Evolutionary conservation across 345 rosid species (phyloP).

Genomic region (Ceriops decandra): DNA sequence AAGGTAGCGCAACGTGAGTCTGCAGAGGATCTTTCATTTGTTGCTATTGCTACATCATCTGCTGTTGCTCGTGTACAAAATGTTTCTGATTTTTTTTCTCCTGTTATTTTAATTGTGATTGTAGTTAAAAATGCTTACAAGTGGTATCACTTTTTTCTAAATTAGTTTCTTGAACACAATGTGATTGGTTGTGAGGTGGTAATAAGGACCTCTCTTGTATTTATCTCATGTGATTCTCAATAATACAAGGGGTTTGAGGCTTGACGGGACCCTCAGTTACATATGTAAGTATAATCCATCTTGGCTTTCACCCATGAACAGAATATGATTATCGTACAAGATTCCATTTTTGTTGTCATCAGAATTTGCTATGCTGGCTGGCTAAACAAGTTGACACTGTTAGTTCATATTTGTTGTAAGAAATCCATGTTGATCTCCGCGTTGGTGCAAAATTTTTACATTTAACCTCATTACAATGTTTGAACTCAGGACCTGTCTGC

Average conservation of each 20-base stretch:
- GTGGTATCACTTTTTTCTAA: background rate
- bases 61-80: slow-evolving; percentile 19
- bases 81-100: slow-evolving; percentile 4
- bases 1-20: background rate
- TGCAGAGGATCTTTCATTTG: background rate
- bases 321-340: too few species aligned
- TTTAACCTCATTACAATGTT: too few species aligned
- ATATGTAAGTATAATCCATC: too few species aligned
- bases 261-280: background rate
- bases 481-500: too few species aligned
- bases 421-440: too few species aligned
- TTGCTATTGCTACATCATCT: slow-evolving; percentile 2
- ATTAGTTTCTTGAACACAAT: background rate
- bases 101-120: background rate
- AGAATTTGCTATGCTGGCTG: too few species aligned
- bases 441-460: too few species aligned
- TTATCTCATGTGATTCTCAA: slow-evolving; percentile 7
- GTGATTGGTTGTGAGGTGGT: slow-evolving; percentile 10
- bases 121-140: background rate
- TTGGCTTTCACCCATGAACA: too few species aligned
- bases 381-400: too few species aligned
- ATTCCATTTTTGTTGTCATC: too few species aligned
- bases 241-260: slow-evolving; percentile 19
- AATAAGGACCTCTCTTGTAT: slow-evolving; percentile 7
- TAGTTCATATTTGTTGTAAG: too few species aligned